phyloP scores from a whole-genome alignment of 1,139 yeast genomes.

The Pichia sp. region DNA sequence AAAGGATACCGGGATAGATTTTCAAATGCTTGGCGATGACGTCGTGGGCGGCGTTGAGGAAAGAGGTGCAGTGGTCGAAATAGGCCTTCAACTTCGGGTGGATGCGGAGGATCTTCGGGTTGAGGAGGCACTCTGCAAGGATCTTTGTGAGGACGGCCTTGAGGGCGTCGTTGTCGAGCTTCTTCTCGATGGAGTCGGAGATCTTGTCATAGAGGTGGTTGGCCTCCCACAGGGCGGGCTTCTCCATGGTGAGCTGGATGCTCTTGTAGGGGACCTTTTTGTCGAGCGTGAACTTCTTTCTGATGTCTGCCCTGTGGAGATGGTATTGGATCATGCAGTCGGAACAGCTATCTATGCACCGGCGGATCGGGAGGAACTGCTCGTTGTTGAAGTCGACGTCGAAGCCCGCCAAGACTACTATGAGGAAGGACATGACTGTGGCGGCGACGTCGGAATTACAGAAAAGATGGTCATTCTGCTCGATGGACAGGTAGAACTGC shows the following conservation, averaged over 20 bases:
- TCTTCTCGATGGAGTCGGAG: constrained; percentile 28
- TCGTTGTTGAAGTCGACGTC: constrained; percentile 17
- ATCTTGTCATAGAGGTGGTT: constrained; percentile 28
- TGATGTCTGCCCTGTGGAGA: constrained; percentile 47
- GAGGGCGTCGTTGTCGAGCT: constrained; percentile 24
- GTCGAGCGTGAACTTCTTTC: constrained; percentile 47
- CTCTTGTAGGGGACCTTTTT: constrained; percentile 47
- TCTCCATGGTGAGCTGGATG: constrained; percentile 47
- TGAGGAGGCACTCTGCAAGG: constrained; percentile 45
- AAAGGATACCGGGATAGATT: constrained; percentile 48
- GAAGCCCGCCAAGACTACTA: constrained; percentile 19
- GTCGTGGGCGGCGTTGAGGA: constrained; percentile 16
- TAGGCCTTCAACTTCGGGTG: constrained; percentile 30
- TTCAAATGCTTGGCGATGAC: constrained; percentile 15
- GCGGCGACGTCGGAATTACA: constrained; percentile 17
- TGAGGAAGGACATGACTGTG: constrained; percentile 14
- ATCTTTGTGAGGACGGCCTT: constrained; percentile 27
- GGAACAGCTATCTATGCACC: constrained; percentile 43
- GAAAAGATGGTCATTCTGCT: constrained; percentile 14
- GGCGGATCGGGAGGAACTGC: constrained; percentile 15
- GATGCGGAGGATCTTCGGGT: constrained; percentile 46
- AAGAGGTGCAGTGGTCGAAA: constrained; percentile 20
- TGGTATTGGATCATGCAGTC: constrained; percentile 51
- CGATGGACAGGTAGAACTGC: constrained; percentile 12
- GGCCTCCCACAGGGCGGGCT: constrained; percentile 54